phyloP scores from a whole-genome alignment of 257 asterid genomes.

The Nyctanthes arbortristis region DNA sequence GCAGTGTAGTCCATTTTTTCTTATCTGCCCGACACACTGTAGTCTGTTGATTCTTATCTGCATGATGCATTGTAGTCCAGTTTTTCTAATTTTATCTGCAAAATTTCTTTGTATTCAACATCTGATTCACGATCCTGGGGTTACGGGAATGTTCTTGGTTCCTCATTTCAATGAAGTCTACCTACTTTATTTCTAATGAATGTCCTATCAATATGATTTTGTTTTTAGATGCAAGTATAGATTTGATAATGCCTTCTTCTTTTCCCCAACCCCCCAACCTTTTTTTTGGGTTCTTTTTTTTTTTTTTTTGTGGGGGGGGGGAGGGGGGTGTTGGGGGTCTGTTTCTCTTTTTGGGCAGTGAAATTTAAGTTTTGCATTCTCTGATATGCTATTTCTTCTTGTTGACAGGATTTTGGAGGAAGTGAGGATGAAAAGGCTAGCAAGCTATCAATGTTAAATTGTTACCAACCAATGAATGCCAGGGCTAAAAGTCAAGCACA shows the following conservation, averaged over 20 bases:
- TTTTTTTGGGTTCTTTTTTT: neutral
- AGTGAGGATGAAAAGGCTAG: constrained; percentile 33
- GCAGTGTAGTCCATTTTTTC: too few relatives aligned
- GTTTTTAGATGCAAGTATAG: neutral
- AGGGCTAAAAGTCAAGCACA: constrained; percentile 31
- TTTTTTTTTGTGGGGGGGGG: too few relatives aligned
- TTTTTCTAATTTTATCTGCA: neutral
- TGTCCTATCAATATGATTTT: neutral
- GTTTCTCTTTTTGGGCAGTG: neutral
- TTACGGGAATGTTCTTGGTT: neutral
- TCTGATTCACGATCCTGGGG: too few relatives aligned
- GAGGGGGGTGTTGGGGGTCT: too few relatives aligned
- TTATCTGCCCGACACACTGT: neutral
- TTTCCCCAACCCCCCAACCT: neutral
- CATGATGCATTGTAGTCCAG: neutral
- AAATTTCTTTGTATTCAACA: neutral
- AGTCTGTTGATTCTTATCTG: neutral
- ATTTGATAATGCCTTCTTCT: neutral
- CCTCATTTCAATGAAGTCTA: neutral
- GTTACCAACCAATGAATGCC: constrained; percentile 29
- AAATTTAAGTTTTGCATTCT: constrained; percentile 8
- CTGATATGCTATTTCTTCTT: constrained; percentile 28
- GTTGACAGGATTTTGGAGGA: constrained; percentile 47
- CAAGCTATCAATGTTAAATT: constrained; percentile 43
- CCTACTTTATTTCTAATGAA: neutral